Evolutionary conservation across 352 stramenopile genomes (phyloP).

Genomic region (Thraustochytrium striatum): DNA sequence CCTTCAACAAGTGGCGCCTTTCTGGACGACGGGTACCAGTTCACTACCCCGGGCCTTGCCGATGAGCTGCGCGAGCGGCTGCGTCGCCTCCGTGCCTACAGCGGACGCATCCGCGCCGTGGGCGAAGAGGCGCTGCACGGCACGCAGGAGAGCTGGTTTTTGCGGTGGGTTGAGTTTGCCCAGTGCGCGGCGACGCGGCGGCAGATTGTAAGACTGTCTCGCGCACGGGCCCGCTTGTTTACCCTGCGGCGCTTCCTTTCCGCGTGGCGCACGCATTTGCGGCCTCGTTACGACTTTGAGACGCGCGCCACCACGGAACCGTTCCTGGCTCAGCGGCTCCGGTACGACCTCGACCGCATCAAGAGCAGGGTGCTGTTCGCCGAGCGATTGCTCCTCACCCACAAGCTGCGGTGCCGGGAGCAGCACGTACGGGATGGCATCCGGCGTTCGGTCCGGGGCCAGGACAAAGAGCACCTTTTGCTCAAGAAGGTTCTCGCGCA

Average conservation of each 20-base stretch:
- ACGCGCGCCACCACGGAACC: background rate
- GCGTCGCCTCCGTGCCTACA: background rate
- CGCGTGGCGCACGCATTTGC: background rate
- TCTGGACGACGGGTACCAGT: slow-evolving; percentile 38
- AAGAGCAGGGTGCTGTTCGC: background rate
- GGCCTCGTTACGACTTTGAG: background rate
- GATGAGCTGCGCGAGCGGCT: slow-evolving; percentile 31
- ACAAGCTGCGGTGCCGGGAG: background rate
- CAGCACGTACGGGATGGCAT: background rate
- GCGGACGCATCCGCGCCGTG: background rate
- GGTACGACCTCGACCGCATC: slow-evolving; percentile 9
- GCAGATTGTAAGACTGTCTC: background rate
- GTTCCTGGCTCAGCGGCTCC: background rate
- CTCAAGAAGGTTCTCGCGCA: slow-evolving; percentile 8
- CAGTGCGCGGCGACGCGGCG: background rate
- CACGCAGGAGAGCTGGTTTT: background rate
- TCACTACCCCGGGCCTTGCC: slow-evolving; percentile 30
- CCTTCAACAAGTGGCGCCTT: slow-evolving; percentile 52
- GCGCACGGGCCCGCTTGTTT: background rate
- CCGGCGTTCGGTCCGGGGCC: background rate
- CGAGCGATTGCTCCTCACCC: background rate
- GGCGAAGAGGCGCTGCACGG: background rate
- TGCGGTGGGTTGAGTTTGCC: slow-evolving; percentile 31
- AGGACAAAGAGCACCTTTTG: background rate
- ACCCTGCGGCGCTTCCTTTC: background rate